Evolutionary conservation across 2,329 filamentous ascomycete genomes (phyloP), one percentile per base, ranked within the genome.

Genomic region (Colletotrichum coccodes): DNA sequence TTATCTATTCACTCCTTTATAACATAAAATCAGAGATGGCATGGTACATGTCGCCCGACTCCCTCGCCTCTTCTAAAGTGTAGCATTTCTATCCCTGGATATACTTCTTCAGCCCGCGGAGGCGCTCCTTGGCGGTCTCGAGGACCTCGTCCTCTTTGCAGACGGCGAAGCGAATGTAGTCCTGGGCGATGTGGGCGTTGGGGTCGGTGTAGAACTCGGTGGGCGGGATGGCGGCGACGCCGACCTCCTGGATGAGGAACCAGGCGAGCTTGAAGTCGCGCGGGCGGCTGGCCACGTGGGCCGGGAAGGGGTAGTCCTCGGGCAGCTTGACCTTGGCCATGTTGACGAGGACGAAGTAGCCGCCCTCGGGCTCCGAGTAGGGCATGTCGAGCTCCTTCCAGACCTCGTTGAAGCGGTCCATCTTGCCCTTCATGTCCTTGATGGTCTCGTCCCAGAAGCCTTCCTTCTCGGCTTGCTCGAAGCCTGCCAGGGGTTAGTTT

Each of bases 341-440:
- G 83, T 99, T 99, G 72, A 94, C 96, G 60, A 99, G 89, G 44
- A 99, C 94, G 77, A 99, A 99, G 84, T 99, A 99, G 23, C 96
- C 96, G 60, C 96, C 96, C 80, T 99, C 95, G 5, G 96, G 96
- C 68, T 97, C 92, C 1, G 94, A 95, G 83, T 95, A 97, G 4
- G 92, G 92, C 57, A 95, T 84, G 18, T 86, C 88, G 7, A 95
- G 86, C 81, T 95, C 93, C 57, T 89, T 84, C 84, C 92, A 95
- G 46, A 95, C 84, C 70, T 92, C 86, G 79, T 95, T 97, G 85
- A 99, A 98, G 28, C 89, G 89, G 73, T 92, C 86, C 84, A 98
- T 92, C 81, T 97, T 98, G 68, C 82, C 88, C 81, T 94, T 93
- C 95, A 98, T 98, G 74, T 98, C 94, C 42, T 82, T 84, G 75